Evolutionary conservation across 805 yeast genomes (phyloP), one percentile per base, ranked within the genome.

Genomic region (Kuraishia borneana): DNA sequence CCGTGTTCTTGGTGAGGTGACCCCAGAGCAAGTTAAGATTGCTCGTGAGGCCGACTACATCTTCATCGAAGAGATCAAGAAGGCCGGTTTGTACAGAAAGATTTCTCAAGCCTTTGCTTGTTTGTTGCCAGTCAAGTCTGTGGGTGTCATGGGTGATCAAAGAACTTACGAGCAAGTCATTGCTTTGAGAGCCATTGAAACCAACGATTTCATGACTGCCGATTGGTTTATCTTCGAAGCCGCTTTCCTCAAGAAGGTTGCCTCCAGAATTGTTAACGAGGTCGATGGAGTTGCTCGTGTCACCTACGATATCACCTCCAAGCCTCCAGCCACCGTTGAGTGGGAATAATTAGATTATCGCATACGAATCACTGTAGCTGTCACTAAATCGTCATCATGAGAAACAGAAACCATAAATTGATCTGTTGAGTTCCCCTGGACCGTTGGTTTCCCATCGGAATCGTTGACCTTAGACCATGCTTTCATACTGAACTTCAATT

Each of bases 111-210:
- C 98, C 14, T 92, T 92, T 56, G 99, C 99, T 39, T 87, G 94
- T 45, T 70, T 92, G 49, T 70, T 92, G 53, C 99, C 99, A 13
- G 98, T 92, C 46, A 88, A 87, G 66, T 83, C 96, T 35, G 99
- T 92, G 37, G 99, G 99, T 68, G 99, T 92, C 45, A 84, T 85
- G 96, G 99, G 99, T 56, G 99, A 92, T 63, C 95, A 92, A 70
- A 82, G 99, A 69, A 85, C 96, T 40, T 92, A 92, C 58, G 98
- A 92, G 61, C 99, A 92, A 68, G 99, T 92, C 42, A 92, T 92
- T 67, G 98, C 98, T 32, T 74, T 92, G 56, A 82, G 99, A 65
- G 98, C 98, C 47, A 85, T 92, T 50, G 96, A 88, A 68, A 92
- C 98, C 36, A 73, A 77, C 41, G 99, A 92, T 66, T 92, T 92